Percentiles rank a stretch among this genome's conserved stretches.
Evolutionary conservation across 352 stramenopile genomes (phyloP).

Genomic region (Globisporangium splendens): DNA sequence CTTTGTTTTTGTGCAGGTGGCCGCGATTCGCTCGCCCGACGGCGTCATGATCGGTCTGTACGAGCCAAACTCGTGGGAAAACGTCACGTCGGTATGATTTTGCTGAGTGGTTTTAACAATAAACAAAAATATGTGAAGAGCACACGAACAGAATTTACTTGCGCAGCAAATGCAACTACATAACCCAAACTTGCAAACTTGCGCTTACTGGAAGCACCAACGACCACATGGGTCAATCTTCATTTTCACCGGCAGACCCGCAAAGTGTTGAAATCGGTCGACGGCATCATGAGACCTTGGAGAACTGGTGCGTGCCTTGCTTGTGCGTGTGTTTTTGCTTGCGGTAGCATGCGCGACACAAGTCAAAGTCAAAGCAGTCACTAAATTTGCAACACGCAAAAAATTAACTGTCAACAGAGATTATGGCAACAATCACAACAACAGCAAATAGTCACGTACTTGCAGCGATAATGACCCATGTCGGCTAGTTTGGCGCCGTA

Average conservation of each 20-base stretch:
- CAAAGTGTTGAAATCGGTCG: background rate
- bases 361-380: constrained; percentile 34
- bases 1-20: constrained; percentile 75
- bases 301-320: constrained; percentile 11
- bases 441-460: constrained; percentile 10
- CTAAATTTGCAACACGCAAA: constrained; percentile 9
- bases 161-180: background rate
- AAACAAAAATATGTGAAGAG: background rate
- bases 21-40: constrained; percentile 83
- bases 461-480: constrained; percentile 14
- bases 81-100: constrained; percentile 56
- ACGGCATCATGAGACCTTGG: background rate
- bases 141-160: background rate
- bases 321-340: constrained; percentile 8
- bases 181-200: background rate
- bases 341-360: constrained; percentile 19
- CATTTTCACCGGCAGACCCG: background rate
- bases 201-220: too few relatives aligned
- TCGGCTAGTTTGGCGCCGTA: background rate
- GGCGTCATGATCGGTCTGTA: constrained; percentile 92
- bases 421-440: too few relatives aligned
- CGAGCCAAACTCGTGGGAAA: constrained; percentile 86
- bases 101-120: background rate
- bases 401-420: too few relatives aligned
- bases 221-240: background rate